These are phyloP conservation scores for Phyllosticta citriasiana DNA, from an alignment of 2,329 filamentous ascomycete species.

Conservation along the genomic window DNA sequence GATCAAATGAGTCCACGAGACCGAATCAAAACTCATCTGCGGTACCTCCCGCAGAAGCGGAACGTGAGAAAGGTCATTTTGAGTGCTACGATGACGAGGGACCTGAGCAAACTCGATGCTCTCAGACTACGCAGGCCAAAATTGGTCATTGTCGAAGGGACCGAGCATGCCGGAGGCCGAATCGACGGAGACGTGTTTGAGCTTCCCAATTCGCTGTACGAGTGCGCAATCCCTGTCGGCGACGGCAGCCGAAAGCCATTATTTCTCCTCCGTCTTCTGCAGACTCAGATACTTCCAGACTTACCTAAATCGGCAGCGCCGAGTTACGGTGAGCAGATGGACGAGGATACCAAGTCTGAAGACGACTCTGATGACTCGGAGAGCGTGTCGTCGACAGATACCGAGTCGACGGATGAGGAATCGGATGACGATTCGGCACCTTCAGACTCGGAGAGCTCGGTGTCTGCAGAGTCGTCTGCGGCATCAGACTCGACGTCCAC, in stretches of 20 bases:
- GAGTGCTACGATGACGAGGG: conserved; percentile 84
- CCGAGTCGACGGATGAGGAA: conserved; percentile 12
- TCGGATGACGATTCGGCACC: conserved; percentile 17
- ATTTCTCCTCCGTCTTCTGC: conserved; percentile 70
- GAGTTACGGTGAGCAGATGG: not conserved
- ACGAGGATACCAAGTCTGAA: not conserved
- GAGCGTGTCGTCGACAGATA: conserved; percentile 7
- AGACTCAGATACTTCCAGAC: conserved; percentile 37
- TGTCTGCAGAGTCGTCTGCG: not conserved
- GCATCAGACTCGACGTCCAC: not conserved
- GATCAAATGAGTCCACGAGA: conserved; percentile 44
- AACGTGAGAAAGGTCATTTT: conserved; percentile 69
- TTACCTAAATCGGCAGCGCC: not conserved
- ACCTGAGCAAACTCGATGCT: conserved; percentile 68
- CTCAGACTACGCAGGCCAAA: conserved; percentile 64
- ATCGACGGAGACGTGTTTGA: conserved; percentile 35
- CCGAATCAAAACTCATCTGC: conserved; percentile 37
- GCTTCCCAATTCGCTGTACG: conserved; percentile 44
- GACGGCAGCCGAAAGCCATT: conserved; percentile 56
- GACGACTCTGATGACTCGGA: not conserved
- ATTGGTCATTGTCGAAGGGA: conserved; percentile 62
- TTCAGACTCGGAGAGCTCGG: not conserved
- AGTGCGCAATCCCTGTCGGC: conserved; percentile 39
- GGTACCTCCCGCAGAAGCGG: conserved; percentile 30
- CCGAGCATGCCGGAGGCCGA: conserved; percentile 12